Percentiles rank a stretch among this genome's conserved stretches.
Conservation (phyloP, 2,329 filamentous ascomycete genomes). For the Neonectria hederae region DNA sequence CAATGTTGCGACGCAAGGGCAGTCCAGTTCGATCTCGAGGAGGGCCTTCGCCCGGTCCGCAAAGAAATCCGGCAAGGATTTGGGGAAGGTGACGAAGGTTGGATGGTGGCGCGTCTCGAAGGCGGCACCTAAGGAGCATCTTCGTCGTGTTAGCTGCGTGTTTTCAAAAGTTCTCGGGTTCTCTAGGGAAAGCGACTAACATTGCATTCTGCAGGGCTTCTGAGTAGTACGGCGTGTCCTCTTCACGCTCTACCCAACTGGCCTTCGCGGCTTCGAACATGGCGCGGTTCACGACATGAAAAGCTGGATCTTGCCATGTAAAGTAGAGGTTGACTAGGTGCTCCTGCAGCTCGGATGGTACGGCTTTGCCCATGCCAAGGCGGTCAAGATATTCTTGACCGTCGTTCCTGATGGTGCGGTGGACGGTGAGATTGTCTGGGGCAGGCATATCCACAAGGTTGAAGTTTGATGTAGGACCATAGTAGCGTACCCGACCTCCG, state of each 20-base stretch:
- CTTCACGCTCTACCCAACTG: constrained; percentile 28
- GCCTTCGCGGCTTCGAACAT: constrained; percentile 32
- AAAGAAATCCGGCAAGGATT: constrained; percentile 45
- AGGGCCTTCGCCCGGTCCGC: constrained; percentile 40
- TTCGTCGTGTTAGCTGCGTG: constrained; percentile 25
- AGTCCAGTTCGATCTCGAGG: constrained; percentile 41
- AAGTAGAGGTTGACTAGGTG: constrained; percentile 35
- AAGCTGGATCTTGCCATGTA: constrained; percentile 35
- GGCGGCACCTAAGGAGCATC: constrained; percentile 53
- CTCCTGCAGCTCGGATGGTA: constrained; percentile 28
- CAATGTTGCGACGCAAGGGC: constrained; percentile 39
- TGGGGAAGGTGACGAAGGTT: constrained; percentile 48
- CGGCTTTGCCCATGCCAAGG: constrained; percentile 32
- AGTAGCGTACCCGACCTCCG: constrained; percentile 38
- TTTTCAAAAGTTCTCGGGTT: neutral
- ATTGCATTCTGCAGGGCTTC: constrained; percentile 43
- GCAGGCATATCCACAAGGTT: constrained; percentile 39
- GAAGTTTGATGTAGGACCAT: constrained; percentile 42
- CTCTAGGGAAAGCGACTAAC: constrained; percentile 21
- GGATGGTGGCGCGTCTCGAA: constrained; percentile 55
- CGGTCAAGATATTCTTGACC: constrained; percentile 39
- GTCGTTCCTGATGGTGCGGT: constrained; percentile 39
- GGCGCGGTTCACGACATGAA: constrained; percentile 38
- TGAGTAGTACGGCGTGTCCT: constrained; percentile 42
- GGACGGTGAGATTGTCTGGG: constrained; percentile 35